Percentiles rank a stretch among this genome's conserved stretches.
Evolutionary conservation across 495 filamentous ascomycete genomes (phyloP).

Genomic region (Hypoxylon fragiforme): DNA sequence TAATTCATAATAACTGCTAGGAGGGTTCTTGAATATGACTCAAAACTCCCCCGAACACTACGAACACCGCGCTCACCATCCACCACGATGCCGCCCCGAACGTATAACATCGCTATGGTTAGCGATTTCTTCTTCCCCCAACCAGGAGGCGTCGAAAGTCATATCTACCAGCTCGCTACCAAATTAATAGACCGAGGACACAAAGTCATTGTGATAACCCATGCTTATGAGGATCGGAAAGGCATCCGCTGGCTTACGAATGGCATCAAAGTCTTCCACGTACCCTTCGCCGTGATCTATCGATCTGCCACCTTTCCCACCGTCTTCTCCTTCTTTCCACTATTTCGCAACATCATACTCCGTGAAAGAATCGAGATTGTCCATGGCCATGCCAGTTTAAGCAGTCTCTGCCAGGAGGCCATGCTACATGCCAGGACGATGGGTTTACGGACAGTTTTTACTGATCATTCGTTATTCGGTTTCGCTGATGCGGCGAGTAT

Average conservation of each 20-base stretch:
- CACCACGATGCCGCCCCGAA: constrained; percentile 54
- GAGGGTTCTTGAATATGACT: constrained; percentile 35
- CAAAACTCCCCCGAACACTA: constrained; percentile 5
- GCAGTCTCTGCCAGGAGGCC: constrained; percentile 89
- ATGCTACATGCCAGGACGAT: constrained; percentile 96
- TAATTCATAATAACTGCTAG: constrained; percentile 12
- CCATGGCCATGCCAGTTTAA: constrained; percentile 91
- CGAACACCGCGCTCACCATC: constrained; percentile 13
- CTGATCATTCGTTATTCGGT: constrained; percentile 96
- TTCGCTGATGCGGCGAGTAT: constrained; percentile 97
- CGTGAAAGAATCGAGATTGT: constrained; percentile 95
- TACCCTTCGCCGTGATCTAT: constrained; percentile 94
- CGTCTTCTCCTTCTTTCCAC: constrained; percentile 96
- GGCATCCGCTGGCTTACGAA: constrained; percentile 98
- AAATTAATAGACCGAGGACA: constrained; percentile 97
- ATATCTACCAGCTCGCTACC: constrained; percentile 95
- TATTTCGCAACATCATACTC: constrained; percentile 93
- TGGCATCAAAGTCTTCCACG: constrained; percentile 96
- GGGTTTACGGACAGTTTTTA: constrained; percentile 93
- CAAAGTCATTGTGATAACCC: constrained; percentile 97
- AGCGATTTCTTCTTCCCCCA: constrained; percentile 99
- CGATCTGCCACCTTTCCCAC: constrained; percentile 94
- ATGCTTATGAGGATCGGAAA: constrained; percentile 88
- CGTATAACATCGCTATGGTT: constrained; percentile 80
- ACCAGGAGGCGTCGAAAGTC: constrained; percentile 92